A percentile compares a stretch with the other conserved stretches of the same genome.
Conservation (phyloP, 768 basidiomycete species). For the Mycena olivaceomarginata region DNA sequence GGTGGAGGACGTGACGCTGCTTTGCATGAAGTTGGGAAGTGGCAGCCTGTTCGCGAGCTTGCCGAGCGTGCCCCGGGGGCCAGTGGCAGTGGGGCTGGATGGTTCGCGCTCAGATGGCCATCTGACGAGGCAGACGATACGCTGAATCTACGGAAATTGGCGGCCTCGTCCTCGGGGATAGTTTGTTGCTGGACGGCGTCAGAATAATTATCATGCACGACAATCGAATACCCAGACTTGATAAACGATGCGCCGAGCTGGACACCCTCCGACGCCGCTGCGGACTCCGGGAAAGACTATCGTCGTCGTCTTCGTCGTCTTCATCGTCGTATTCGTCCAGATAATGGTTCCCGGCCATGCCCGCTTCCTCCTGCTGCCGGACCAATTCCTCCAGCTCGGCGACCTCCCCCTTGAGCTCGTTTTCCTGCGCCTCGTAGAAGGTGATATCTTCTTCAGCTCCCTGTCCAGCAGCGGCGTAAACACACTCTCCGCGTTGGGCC, state of each 20-base stretch:
- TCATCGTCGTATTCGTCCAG: constrained; percentile 72
- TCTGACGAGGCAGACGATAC: constrained; percentile 71
- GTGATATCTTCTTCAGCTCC: constrained; percentile 87
- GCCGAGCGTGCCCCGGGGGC: constrained; percentile 52
- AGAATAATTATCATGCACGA: not conserved
- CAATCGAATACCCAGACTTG: no score
- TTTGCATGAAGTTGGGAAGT: constrained; percentile 62
- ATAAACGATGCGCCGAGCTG: constrained; percentile 47
- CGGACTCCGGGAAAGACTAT: constrained; percentile 46
- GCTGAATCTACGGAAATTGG: constrained; percentile 60
- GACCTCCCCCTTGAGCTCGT: constrained; percentile 79
- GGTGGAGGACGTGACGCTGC: constrained; percentile 70
- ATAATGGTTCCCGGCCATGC: constrained; percentile 71
- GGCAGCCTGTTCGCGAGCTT: constrained; percentile 69
- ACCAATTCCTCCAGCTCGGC: constrained; percentile 75
- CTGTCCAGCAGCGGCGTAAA: constrained; percentile 88
- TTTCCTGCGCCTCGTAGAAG: constrained; percentile 89
- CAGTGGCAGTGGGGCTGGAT: constrained; percentile 12
- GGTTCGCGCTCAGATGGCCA: constrained; percentile 37
- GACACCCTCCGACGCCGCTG: constrained; percentile 58
- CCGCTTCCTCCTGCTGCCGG: constrained; percentile 75
- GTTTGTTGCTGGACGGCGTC: constrained; percentile 38
- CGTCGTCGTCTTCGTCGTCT: constrained; percentile 76
- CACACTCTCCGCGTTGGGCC: constrained; percentile 65
- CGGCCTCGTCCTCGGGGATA: constrained; percentile 30